Base-by-base conservation (phyloP, 345 rosid species). In the Moricandia arvensis region DNA sequence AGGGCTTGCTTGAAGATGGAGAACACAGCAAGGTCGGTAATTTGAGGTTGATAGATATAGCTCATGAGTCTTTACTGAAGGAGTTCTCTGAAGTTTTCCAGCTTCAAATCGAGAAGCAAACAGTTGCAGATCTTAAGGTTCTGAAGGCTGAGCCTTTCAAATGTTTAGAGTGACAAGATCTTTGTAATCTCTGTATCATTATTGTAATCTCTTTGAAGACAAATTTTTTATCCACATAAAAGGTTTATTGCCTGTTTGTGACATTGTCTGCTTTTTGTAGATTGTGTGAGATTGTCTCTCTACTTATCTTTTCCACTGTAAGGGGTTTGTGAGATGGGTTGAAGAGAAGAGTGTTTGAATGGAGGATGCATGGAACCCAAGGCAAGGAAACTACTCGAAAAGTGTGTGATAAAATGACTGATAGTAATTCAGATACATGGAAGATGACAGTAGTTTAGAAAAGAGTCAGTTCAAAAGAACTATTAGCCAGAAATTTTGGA, bases 81-180 rank as follows among this genome's bases (percentile, higher is more conserved):
- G 93, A 87, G 80, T 90, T 93, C 68, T 84, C 84, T 31, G 87
- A 89, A 80, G 85, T 84, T 80, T 90, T 93, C 69, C 81, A 87
- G 80, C 85, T 89, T 63, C 77, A 82, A 35, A 68, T 88, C 45
- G 70, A 59, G 43, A 75, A 77, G 10, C 75, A 74, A 54, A 67
- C 76, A 54, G 8, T 74, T 64, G 13, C 65, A 35, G 77, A 68
- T 17, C 63, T 35, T 74, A 26, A 59, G 34, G 8, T 45, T 71
- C 33, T 45, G 72, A 45, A 77, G 33, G 68, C 61, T 64, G 43
- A 64, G 53, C 13, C 60, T 63, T 62, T 77, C 7, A 41, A 55
- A 58, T 3, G 6, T 7, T 15, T 69, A 45, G 16, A 45, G 37
- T 26, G 70, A 47, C 57, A 24, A 68, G 18, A n/a, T 18, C 9